Conservation (phyloP, 257 asterid genomes). For the Nicotiana attenuata region DNA sequence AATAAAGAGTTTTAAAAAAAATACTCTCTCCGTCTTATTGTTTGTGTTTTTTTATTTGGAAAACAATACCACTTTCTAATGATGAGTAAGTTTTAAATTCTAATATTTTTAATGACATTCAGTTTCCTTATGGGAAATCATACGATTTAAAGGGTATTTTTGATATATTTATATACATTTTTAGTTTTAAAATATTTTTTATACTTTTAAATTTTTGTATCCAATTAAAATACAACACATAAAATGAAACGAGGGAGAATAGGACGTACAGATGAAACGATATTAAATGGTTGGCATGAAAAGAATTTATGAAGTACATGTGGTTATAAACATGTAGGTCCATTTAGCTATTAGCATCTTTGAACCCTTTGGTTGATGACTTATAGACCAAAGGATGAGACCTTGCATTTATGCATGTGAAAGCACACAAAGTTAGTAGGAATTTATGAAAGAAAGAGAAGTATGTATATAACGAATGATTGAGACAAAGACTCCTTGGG, state of each 20-base stretch:
- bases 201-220: too few relatives aligned
- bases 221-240: too few relatives aligned
- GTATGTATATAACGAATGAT: background rate
- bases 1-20: background rate
- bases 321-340: slow-evolving; percentile 6
- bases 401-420: background rate
- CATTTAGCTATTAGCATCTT: background rate
- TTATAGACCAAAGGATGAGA: background rate
- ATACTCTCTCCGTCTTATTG: too few relatives aligned
- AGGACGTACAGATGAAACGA: background rate
- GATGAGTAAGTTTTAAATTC: too few relatives aligned
- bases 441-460: background rate
- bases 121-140: too few relatives aligned
- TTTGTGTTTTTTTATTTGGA: too few relatives aligned
- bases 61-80: too few relatives aligned
- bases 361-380: background rate
- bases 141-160: too few relatives aligned
- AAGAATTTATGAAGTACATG: slow-evolving; percentile 1
- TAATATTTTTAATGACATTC: too few relatives aligned
- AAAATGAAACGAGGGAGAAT: too few relatives aligned
- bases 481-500: background rate
- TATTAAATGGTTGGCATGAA: background rate
- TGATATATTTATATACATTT: too few relatives aligned
- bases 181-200: too few relatives aligned
- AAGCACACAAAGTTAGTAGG: background rate